Base-by-base conservation (phyloP, 495 filamentous ascomycete genomes). In the Neurospora sp. region DNA sequence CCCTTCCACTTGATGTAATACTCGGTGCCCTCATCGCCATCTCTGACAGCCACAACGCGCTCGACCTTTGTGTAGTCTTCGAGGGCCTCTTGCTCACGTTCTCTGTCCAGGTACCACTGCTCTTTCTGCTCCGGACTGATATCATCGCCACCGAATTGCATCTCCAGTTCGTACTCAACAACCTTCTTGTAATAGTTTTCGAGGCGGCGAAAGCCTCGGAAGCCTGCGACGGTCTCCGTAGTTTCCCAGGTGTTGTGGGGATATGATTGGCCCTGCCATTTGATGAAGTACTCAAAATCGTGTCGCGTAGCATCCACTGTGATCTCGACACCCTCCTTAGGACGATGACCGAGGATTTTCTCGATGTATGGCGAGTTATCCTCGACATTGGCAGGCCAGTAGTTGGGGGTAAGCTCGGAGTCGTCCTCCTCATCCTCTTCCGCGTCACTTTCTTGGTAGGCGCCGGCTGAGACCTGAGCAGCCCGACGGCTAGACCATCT, bases 251-350 rank as follows among this genome's bases (percentile, higher is more conserved):
- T 96, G 39, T 94, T 90, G 84, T 99, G 96, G 76, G 94, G 93
- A 81, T 98, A 93, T 31, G 96, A 96, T 82, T 93, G 92, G 74
- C 89, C 92, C 81, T 97, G 93, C 96, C 96, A 99, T 85, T 99
- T 99, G 77, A 99, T 94, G 79, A 91, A 93, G 80, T 93, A 99
- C 74, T 97, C 92, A 75, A 94, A 98, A 77, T 97, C 92, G 71
- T 93, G 88, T 74, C 92, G 92, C 27, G 86, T 87, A 46, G 88
- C 74, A 71, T 90, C 84, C n/a, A 81, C 78, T 27, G 86, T 83
- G 39, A 89, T 81, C 78, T 87, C 88, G 37, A 87, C 85, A 66
- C 86, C 93, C 42, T 92, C 91, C 79, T 90, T 93, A 12, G 91
- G 82, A 41, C 93, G 88, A 79, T 98, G 93, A 75, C 97, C 92